A percentile compares a stretch with the other conserved stretches of the same genome.
Evolutionary conservation across 116 monocot genomes (phyloP).

Genomic region (Zostera marina): DNA sequence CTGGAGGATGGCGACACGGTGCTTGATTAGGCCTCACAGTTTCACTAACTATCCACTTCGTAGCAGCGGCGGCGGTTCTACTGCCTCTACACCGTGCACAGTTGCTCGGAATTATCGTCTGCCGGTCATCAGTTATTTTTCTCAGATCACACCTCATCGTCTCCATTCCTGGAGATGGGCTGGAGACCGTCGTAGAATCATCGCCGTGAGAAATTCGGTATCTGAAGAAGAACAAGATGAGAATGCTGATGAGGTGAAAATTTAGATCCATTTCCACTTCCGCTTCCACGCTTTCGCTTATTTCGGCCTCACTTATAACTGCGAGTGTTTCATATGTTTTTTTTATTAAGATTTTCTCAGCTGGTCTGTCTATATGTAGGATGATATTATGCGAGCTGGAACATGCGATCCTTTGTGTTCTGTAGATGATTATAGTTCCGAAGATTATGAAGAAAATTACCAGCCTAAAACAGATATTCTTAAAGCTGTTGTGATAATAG

Average conservation of each 20-base stretch:
- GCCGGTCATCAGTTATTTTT: neutral
- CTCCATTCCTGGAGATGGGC: neutral
- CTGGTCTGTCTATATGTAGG: constrained; percentile 7
- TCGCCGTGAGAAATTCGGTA: neutral
- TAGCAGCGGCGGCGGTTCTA: no score
- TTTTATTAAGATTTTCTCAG: neutral
- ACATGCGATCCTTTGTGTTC: constrained; percentile 90
- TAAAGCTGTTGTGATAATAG: constrained; percentile 66
- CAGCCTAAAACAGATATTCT: constrained; percentile 85
- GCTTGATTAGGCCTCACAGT: no score
- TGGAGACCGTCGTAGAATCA: constrained; percentile 1
- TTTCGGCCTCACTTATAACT: neutral
- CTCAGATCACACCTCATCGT: neutral
- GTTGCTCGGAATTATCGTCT: neutral
- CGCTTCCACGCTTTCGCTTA: no score
- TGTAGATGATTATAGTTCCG: constrained; percentile 80
- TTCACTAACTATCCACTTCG: no score
- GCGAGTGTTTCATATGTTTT: neutral
- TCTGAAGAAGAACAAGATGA: constrained; percentile 7
- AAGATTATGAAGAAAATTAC: constrained; percentile 83
- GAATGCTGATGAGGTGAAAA: neutral
- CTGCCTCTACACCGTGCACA: neutral
- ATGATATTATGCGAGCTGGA: constrained; percentile 43
- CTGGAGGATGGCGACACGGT: no score
- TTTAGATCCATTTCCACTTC: neutral